A percentile compares a stretch with the other conserved stretches of the same genome.
These are phyloP conservation scores for Eutrema heterophyllum DNA, from an alignment of 345 rosid genomes.

Conservation along the genomic window DNA sequence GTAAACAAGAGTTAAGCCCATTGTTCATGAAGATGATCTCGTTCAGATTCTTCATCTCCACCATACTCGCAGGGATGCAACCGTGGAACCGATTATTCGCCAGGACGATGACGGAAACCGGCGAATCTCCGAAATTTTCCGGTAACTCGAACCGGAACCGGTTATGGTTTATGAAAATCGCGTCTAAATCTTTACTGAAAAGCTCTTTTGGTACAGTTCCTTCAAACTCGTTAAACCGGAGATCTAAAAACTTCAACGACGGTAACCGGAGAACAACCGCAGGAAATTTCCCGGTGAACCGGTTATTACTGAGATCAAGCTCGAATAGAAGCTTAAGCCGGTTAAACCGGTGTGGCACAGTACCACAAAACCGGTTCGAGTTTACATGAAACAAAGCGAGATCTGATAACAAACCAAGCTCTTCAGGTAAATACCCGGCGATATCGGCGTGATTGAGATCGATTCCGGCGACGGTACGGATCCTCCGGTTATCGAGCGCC, in stretches of 20 bases:
- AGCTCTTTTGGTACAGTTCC: slow-evolving; percentile 63
- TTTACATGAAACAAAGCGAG: slow-evolving; percentile 79
- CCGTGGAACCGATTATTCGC: slow-evolving; percentile 75
- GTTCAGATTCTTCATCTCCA: slow-evolving; percentile 61
- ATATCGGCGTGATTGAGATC: slow-evolving; percentile 82
- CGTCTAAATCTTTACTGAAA: slow-evolving; percentile 58
- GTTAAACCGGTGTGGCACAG: slow-evolving; percentile 52
- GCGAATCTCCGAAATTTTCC: slow-evolving; percentile 64
- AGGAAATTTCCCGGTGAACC: slow-evolving; percentile 73
- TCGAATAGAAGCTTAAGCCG: slow-evolving; percentile 50
- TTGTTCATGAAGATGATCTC: slow-evolving; percentile 66
- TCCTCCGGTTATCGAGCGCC: slow-evolving; percentile 44
- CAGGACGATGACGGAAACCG: slow-evolving; percentile 67
- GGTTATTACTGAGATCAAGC: slow-evolving; percentile 77
- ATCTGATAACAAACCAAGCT: slow-evolving; percentile 66
- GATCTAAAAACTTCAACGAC: slow-evolving; percentile 59
- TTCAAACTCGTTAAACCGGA: slow-evolving; percentile 72
- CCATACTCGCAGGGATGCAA: slow-evolving; percentile 62
- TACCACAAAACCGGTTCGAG: slow-evolving; percentile 72
- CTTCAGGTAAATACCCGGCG: slow-evolving; percentile 76
- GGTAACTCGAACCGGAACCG: slow-evolving; percentile 65
- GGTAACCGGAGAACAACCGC: slow-evolving; percentile 49
- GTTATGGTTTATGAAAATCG: slow-evolving; percentile 65
- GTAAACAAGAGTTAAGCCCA: slow-evolving; percentile 61
- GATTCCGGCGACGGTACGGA: slow-evolving; percentile 67